phyloP scores from a whole-genome alignment of 768 basidiomycete genomes.

The Obba rivulosa region DNA sequence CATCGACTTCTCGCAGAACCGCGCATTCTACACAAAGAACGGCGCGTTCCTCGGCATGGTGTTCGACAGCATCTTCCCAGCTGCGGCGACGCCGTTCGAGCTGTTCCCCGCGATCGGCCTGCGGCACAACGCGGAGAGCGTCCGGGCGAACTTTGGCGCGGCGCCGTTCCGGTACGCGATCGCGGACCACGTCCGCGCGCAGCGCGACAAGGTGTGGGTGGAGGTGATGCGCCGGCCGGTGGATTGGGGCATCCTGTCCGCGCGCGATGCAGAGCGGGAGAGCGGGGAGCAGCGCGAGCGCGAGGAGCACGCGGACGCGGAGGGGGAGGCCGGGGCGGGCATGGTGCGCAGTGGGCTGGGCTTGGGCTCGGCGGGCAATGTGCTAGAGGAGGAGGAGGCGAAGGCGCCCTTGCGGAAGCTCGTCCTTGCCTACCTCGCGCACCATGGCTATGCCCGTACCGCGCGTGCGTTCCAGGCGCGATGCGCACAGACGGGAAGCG shows the following conservation, averaged over 20 bases:
- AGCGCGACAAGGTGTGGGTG: slow-evolving; percentile 60
- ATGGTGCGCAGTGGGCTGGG: background rate
- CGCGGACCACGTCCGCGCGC: slow-evolving; percentile 74
- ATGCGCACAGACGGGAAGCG: slow-evolving; percentile 19
- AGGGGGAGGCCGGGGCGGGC: background rate
- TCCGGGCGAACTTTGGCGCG: slow-evolving; percentile 87
- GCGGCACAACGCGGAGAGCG: slow-evolving; percentile 69
- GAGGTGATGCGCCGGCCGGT: slow-evolving; percentile 57
- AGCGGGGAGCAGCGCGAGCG: slow-evolving; percentile 7
- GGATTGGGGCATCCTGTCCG: slow-evolving; percentile 29
- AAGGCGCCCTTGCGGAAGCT: slow-evolving; percentile 65
- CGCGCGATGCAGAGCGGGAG: background rate
- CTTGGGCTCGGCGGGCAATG: background rate
- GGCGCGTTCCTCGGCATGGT: slow-evolving; percentile 64
- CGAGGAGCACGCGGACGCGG: background rate
- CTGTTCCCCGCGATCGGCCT: slow-evolving; percentile 89
- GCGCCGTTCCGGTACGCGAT: slow-evolving; percentile 88
- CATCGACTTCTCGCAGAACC: slow-evolving; percentile 77
- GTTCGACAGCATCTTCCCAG: slow-evolving; percentile 47
- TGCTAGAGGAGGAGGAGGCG: slow-evolving; percentile 36
- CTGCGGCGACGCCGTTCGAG: slow-evolving; percentile 28
- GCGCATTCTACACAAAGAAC: slow-evolving; percentile 89
- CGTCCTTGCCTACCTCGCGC: slow-evolving; percentile 73
- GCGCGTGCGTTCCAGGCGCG: slow-evolving; percentile 63
- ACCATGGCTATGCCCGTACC: slow-evolving; percentile 78